phyloP scores from a whole-genome alignment of 768 basidiomycete genomes.

The Cyathus striatus region DNA sequence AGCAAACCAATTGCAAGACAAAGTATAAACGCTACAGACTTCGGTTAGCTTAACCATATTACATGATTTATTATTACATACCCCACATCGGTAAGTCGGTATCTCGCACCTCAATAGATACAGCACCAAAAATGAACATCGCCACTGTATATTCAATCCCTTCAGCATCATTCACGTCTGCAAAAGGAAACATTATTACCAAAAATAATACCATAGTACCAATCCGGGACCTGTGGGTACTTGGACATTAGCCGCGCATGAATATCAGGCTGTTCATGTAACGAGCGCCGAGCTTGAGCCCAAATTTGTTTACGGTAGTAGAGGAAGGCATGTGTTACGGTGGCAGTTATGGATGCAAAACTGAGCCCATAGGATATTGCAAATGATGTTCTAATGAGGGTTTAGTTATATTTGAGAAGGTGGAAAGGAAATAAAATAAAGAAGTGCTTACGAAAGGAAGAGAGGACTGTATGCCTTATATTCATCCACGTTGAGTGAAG shows the following conservation, averaged over 20 bases:
- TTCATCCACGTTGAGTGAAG: conserved; percentile 48
- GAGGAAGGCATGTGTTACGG: conserved; percentile 63
- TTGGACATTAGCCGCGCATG: conserved; percentile 80
- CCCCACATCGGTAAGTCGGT: conserved; percentile 70
- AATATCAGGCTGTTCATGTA: conserved; percentile 79
- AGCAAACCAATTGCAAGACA: not conserved
- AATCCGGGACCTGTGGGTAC: conserved; percentile 75
- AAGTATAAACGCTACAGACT: conserved; percentile 37
- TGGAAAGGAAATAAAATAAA: no score
- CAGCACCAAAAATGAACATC: conserved; percentile 66
- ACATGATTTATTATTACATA: no score
- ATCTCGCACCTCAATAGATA: conserved; percentile 71
- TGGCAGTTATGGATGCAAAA: conserved; percentile 79
- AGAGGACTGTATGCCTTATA: conserved; percentile 59
- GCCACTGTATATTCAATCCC: conserved; percentile 23
- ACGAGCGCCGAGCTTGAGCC: conserved; percentile 61
- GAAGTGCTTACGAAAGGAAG: no score
- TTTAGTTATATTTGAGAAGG: no score
- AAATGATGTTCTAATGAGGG: conserved; percentile 71
- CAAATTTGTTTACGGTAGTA: conserved; percentile 80
- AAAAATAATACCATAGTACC: conserved; percentile 80
- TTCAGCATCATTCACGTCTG: conserved; percentile 1
- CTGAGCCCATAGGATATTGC: conserved; percentile 76
- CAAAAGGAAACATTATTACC: conserved; percentile 28
- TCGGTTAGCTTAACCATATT: no score